Evolutionary conservation across 371 early-diverging fungal genomes (phyloP).

Genomic region (Apophysomyces elegans): DNA sequence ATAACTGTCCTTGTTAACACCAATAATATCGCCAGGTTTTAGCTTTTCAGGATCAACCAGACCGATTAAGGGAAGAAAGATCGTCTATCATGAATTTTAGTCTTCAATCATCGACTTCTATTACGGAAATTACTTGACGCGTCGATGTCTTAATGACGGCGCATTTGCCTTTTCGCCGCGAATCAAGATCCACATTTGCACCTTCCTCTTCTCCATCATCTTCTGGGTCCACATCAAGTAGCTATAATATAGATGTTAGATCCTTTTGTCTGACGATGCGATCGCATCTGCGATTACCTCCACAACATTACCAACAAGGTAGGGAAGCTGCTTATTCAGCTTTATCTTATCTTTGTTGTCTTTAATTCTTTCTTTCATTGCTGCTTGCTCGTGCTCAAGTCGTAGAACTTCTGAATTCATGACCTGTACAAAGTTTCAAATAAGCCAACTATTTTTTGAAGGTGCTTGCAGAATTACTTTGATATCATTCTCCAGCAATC

Average conservation of each 20-base stretch:
- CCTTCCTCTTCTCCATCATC: slow-evolving; percentile 92
- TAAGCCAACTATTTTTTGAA: no score
- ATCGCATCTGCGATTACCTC: slow-evolving; percentile 70
- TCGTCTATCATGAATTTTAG: slow-evolving; percentile 63
- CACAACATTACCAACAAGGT: slow-evolving; percentile 98
- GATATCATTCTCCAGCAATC: slow-evolving; percentile 94
- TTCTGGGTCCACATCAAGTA: slow-evolving; percentile 91
- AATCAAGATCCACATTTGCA: slow-evolving; percentile 92
- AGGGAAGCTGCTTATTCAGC: slow-evolving; percentile 98
- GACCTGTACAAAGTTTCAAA: slow-evolving; percentile 53
- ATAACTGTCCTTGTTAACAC: slow-evolving; percentile 99
- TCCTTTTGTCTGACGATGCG: neutral
- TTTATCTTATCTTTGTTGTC: slow-evolving; percentile 99
- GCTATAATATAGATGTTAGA: slow-evolving; percentile 44
- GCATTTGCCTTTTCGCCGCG: slow-evolving; percentile 93
- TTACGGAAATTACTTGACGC: slow-evolving; percentile 71
- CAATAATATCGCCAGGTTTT: slow-evolving; percentile 98
- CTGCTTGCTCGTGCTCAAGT: slow-evolving; percentile 86
- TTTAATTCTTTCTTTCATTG: slow-evolving; percentile 93
- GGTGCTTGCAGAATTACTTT: slow-evolving; percentile 62
- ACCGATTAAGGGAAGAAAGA: slow-evolving; percentile 98
- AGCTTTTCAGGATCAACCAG: slow-evolving; percentile 93
- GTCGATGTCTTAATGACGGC: slow-evolving; percentile 98
- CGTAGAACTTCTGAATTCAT: slow-evolving; percentile 91
- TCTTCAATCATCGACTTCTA: neutral